phyloP scores from a whole-genome alignment of 495 filamentous ascomycete genomes.

The Cercophora sp. region DNA sequence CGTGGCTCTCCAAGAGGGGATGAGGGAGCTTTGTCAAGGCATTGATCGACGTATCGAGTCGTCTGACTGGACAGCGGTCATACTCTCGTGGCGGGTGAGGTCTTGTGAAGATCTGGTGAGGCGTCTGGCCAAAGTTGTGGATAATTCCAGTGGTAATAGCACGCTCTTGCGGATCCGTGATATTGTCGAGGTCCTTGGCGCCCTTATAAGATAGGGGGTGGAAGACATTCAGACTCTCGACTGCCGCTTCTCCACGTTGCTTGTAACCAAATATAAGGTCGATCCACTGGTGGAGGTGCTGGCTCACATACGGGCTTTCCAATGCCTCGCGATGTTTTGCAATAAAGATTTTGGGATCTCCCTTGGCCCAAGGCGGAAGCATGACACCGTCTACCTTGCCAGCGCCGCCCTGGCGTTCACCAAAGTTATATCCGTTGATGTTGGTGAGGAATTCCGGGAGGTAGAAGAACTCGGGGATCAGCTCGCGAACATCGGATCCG shows the following conservation, averaged over 20 bases:
- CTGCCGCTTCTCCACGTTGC: conserved; percentile 87
- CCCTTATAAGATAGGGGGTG: conserved; percentile 93
- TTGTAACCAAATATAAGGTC: conserved; percentile 94
- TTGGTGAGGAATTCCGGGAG: conserved; percentile 91
- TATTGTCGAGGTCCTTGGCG: conserved; percentile 86
- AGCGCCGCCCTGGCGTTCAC: conserved; percentile 71
- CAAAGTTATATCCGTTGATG: conserved; percentile 90
- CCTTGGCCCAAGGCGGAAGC: conserved; percentile 94
- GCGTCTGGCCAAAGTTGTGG: conserved; percentile 97
- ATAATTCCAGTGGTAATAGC: conserved; percentile 90
- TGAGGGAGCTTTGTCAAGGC: conserved; percentile 77
- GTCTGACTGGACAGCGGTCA: conserved; percentile 52
- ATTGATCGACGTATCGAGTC: conserved; percentile 75
- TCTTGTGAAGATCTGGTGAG: conserved; percentile 85
- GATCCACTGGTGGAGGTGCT: conserved; percentile 90
- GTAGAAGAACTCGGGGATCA: conserved; percentile 96
- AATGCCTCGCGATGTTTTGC: conserved; percentile 90
- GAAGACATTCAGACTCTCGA: conserved; percentile 92
- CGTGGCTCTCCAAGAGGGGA: conserved; percentile 74
- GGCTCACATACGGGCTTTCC: conserved; percentile 90
- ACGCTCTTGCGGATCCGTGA: conserved; percentile 80
- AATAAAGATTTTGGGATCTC: conserved; percentile 93
- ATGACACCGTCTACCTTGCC: conserved; percentile 78
- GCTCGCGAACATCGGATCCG: conserved; percentile 87
- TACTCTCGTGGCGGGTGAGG: conserved; percentile 72